A percentile compares a stretch with the other conserved stretches of the same genome.
These are phyloP conservation scores for Eimeria sp. DNA, from an alignment of 169 alveolate genomes.

Conservation along the genomic window DNA sequence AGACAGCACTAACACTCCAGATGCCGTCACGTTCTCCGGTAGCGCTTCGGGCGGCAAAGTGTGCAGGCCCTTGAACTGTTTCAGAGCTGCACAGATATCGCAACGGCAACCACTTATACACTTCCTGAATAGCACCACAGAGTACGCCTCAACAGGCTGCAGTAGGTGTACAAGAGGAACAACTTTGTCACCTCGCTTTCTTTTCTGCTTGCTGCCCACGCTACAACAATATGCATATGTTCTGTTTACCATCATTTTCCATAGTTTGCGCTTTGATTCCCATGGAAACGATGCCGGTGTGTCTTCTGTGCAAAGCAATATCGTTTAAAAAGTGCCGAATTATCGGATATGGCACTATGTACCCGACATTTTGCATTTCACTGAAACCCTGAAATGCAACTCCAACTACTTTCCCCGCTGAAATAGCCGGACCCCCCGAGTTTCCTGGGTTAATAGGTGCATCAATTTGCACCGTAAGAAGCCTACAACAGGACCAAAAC, in stretches of 20 bases:
- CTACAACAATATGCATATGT: not conserved
- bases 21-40: conserved; percentile 83
- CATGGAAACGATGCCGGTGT: conserved; percentile 90
- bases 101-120: not conserved
- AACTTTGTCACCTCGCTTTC: not conserved
- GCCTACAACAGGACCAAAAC: conserved; percentile 25
- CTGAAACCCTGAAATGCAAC: conserved; percentile 93
- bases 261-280: conserved; percentile 89
- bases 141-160: no score
- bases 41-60: conserved; percentile 69
- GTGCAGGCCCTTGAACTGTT: conserved; percentile 84
- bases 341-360: conserved; percentile 90
- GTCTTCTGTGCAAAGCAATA: conserved; percentile 80
- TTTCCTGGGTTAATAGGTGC: conserved; percentile 96
- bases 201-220: conserved; percentile 70
- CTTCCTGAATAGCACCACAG: not conserved
- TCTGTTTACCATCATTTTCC: conserved; percentile 86
- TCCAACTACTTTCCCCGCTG: conserved; percentile 92
- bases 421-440: conserved; percentile 94
- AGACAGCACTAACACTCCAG: conserved; percentile 59
- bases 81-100: conserved; percentile 71
- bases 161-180: no score
- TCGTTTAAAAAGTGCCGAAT: conserved; percentile 89
- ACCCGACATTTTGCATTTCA: conserved; percentile 91
- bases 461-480: conserved; percentile 93